Percentiles rank a stretch among this genome's conserved stretches.
Conservation (phyloP, 2,329 filamentous ascomycete species). For the Hymenoscyphus occultus region DNA sequence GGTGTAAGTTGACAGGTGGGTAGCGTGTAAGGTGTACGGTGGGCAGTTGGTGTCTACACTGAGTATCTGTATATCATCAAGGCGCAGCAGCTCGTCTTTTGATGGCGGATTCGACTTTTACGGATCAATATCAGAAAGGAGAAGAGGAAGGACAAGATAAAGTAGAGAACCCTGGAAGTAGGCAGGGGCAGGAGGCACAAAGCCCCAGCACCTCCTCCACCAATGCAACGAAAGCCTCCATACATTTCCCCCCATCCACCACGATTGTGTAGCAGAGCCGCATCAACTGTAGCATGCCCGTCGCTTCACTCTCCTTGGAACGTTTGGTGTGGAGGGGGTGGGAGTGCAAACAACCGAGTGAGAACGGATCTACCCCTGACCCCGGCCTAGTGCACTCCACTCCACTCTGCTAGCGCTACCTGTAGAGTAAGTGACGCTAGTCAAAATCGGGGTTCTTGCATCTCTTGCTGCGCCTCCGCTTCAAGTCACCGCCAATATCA, state of each 20-base stretch:
- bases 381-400: background rate
- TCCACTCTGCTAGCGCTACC: too few relatives aligned
- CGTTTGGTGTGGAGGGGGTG: slow-evolving; percentile 2
- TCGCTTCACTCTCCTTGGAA: too few relatives aligned
- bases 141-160: slow-evolving; percentile 12
- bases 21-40: background rate
- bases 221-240: background rate
- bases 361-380: background rate
- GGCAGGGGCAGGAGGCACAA: slow-evolving; percentile 8
- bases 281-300: background rate
- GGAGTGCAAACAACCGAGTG: background rate
- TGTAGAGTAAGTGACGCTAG: background rate
- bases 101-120: background rate
- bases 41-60: too few relatives aligned
- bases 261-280: slow-evolving; percentile 9
- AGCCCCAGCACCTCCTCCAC: slow-evolving; percentile 22
- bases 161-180: slow-evolving; percentile 10
- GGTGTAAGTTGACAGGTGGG: slow-evolving; percentile 23
- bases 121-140: background rate
- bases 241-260: background rate
- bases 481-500: background rate
- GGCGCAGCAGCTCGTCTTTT: background rate
- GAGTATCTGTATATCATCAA: background rate
- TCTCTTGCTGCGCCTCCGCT: background rate
- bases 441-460: background rate